Evolutionary conservation across 495 filamentous ascomycete species (phyloP), one percentile per base, ranked within the genome.

Genomic region (Achaetomiella virescens): DNA sequence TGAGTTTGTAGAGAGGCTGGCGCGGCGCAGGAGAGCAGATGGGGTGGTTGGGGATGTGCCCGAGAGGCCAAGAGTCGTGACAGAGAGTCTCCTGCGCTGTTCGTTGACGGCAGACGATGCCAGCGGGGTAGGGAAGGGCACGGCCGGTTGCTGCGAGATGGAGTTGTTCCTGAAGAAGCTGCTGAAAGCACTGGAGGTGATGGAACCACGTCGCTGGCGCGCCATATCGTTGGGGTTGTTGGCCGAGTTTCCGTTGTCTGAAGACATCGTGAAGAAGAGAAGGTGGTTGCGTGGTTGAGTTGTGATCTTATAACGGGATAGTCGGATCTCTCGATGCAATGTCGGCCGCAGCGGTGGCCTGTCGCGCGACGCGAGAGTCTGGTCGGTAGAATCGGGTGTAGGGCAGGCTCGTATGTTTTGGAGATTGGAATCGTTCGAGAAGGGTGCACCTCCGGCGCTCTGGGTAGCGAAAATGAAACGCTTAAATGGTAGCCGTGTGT

Each of bases 11-110:
- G 84, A 85, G 27, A 89, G 82, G 66, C 91, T 96, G 57, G 82
- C 86, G 29, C 85, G 84, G 37, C 90, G 84, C 37, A 83, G 74
- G 54, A 76, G 69, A 48, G 71, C 71, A 4, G 66, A 59, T 22
- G 82, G 75, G 4, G 82, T 81, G 40, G 75, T 80, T 4, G 90
- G 88, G 12, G 91, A 90, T 40, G 78, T 77, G 44, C 89, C 90
- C 22, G 87, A 88, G 36, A 95, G 78, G 40, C 91, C 91, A 54
- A 92, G 71, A 4, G 90, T 91, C 38, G 88, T 87, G 65, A 97
- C 82, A 51, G 93, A 97, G 57, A 96, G 81, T 27, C 93, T 84
- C 53, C 93, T 89, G 42, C 85, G 85, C 56, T 89, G 85, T 55
- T 87, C 84, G 65, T 84, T 83, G 40, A 81, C 79, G 52, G 84